These are phyloP conservation scores for Jasminum sambac DNA, from an alignment of 257 asterid genomes.

Conservation along the genomic window DNA sequence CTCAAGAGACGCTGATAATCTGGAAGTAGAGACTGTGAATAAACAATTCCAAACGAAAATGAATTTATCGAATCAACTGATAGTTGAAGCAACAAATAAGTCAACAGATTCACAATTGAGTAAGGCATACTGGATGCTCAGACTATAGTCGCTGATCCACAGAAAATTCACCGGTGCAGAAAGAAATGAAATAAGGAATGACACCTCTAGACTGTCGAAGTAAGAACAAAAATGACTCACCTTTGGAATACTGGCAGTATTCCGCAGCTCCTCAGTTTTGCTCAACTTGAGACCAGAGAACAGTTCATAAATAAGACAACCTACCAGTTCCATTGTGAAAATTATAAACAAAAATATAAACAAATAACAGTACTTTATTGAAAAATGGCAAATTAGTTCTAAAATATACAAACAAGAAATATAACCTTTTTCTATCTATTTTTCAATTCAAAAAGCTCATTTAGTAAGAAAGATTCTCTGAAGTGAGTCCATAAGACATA, in stretches of 20 bases:
- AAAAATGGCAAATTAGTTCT: slow-evolving; percentile 15
- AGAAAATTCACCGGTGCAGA: background rate
- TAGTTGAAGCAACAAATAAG: slow-evolving; percentile 26
- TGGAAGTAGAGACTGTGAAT: slow-evolving; percentile 90
- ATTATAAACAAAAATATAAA: slow-evolving; percentile 11
- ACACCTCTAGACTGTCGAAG: slow-evolving; percentile 1
- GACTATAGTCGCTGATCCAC: slow-evolving; percentile 4
- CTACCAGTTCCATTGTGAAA: slow-evolving; percentile 47
- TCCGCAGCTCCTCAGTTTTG: slow-evolving; percentile 86
- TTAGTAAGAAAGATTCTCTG: background rate
- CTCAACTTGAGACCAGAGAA: slow-evolving; percentile 87
- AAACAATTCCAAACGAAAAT: slow-evolving; percentile 33
- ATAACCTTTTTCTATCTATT: background rate
- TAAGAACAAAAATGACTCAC: slow-evolving; percentile 40
- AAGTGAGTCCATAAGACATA: background rate
- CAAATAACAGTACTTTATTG: slow-evolving; percentile 16
- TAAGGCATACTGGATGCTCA: slow-evolving; percentile 8
- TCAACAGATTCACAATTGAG: slow-evolving; percentile 20
- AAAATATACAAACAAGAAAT: background rate
- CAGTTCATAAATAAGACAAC: slow-evolving; percentile 93
- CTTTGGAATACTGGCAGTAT: slow-evolving; percentile 84
- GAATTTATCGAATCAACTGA: slow-evolving; percentile 26
- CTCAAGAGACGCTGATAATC: slow-evolving; percentile 96
- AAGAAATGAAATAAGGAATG: slow-evolving; percentile 18
- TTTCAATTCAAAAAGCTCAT: background rate